phyloP scores from a whole-genome alignment of 2,329 filamentous ascomycete genomes.

The Lecanoromycetidae sp. region DNA sequence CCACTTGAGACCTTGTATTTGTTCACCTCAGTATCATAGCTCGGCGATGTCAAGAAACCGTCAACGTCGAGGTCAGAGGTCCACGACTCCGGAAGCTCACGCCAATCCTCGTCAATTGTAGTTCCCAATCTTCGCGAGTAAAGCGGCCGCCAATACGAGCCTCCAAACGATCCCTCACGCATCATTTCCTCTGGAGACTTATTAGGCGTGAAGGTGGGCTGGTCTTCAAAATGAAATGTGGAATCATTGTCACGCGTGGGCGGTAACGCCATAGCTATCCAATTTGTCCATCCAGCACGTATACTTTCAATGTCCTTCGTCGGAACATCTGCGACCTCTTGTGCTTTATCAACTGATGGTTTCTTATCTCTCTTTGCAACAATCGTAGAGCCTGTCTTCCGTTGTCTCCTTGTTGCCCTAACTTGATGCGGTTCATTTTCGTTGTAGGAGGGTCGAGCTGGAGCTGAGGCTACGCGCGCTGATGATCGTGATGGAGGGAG shows the following conservation, averaged over 20 bases:
- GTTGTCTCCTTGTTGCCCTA: neutral
- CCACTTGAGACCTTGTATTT: constrained; percentile 43
- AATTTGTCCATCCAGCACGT: constrained; percentile 32
- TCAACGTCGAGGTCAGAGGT: constrained; percentile 29
- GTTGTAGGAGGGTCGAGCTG: constrained; percentile 27
- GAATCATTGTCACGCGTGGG: constrained; percentile 34
- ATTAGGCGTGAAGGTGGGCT: constrained; percentile 39
- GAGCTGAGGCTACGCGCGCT: constrained; percentile 35
- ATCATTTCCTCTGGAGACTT: constrained; percentile 42
- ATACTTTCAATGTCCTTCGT: constrained; percentile 23
- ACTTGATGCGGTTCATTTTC: constrained; percentile 25
- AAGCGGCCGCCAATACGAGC: constrained; percentile 40
- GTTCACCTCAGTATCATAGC: constrained; percentile 39
- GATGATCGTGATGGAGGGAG: constrained; percentile 33
- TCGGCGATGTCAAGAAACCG: constrained; percentile 29
- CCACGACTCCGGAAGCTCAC: constrained; percentile 36
- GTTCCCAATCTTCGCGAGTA: constrained; percentile 32
- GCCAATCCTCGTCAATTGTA: constrained; percentile 36
- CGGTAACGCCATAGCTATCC: constrained; percentile 29
- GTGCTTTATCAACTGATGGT: constrained; percentile 14
- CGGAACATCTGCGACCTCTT: neutral
- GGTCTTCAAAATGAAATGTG: constrained; percentile 35
- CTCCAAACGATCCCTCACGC: constrained; percentile 42
- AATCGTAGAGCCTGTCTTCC: constrained; percentile 2
- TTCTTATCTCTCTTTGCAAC: constrained; percentile 14